Evolutionary conservation across 2,329 filamentous ascomycete genomes (phyloP).

Genomic region (Albophoma yamanashiensis): DNA sequence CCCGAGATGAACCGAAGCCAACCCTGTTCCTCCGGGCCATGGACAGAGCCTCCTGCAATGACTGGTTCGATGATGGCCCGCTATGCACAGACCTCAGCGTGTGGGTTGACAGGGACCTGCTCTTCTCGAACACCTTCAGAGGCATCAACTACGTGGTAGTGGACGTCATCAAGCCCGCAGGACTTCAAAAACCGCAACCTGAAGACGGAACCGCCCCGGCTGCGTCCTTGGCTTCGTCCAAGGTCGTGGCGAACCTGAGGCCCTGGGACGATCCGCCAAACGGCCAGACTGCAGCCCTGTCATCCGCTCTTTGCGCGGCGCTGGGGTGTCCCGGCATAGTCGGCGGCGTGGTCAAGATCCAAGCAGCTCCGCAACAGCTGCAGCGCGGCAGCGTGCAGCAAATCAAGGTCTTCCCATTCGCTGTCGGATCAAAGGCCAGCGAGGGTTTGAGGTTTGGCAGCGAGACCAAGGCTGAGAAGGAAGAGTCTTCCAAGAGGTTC

Average conservation of each 20-base stretch:
- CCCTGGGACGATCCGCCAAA: slow-evolving; percentile 84
- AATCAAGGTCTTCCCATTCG: slow-evolving; percentile 76
- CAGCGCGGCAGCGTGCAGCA: slow-evolving; percentile 51
- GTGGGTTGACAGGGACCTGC: slow-evolving; percentile 75
- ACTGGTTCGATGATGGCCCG: slow-evolving; percentile 68
- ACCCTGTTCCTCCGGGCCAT: slow-evolving; percentile 72
- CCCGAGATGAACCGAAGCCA: slow-evolving; percentile 55
- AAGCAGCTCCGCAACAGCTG: slow-evolving; percentile 67
- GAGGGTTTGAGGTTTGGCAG: slow-evolving; percentile 77
- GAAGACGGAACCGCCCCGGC: slow-evolving; percentile 55
- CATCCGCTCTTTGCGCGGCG: slow-evolving; percentile 62
- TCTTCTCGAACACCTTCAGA: slow-evolving; percentile 60
- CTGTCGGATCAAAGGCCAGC: slow-evolving; percentile 41
- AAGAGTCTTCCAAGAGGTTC: slow-evolving; percentile 64
- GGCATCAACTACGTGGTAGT: slow-evolving; percentile 70
- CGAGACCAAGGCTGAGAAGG: slow-evolving; percentile 72
- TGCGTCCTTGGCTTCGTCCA: slow-evolving; percentile 30
- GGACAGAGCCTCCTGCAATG: slow-evolving; percentile 55
- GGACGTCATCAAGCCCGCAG: slow-evolving; percentile 77
- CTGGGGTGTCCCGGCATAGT: slow-evolving; percentile 65
- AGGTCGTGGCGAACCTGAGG: slow-evolving; percentile 64
- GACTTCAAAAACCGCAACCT: slow-evolving; percentile 57
- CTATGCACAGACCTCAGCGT: slow-evolving; percentile 53
- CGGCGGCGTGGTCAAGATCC: slow-evolving; percentile 78
- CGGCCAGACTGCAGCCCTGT: slow-evolving; percentile 68